Evolutionary conservation across 164 flowering plant species (phyloP).

Genomic region (Echeveria elegans): DNA sequence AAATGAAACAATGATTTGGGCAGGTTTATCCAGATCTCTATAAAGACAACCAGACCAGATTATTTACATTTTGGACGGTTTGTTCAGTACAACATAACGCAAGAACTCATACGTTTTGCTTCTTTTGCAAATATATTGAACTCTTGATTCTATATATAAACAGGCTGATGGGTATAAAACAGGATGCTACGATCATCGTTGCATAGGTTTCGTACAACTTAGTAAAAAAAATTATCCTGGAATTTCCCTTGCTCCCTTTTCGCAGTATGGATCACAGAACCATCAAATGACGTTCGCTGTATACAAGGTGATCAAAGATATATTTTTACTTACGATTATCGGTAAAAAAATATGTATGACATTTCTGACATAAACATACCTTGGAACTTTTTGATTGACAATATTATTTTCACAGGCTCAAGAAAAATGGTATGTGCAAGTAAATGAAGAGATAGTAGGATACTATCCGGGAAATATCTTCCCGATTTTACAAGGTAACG

Average conservation of each 20-base stretch:
- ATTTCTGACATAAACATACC: not conserved
- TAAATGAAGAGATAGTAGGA: not conserved
- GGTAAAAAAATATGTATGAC: not conserved
- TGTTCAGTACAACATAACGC: not conserved
- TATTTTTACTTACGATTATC: not conserved
- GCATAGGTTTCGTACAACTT: constrained; percentile 18
- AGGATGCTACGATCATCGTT: constrained; percentile 16
- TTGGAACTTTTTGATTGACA: not conserved
- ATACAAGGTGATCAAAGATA: not conserved
- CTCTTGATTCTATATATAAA: not conserved
- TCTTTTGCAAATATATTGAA: not conserved
- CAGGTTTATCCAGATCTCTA: constrained; percentile 17
- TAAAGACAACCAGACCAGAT: constrained; percentile 13
- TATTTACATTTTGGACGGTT: constrained; percentile 20
- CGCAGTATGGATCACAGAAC: not conserved
- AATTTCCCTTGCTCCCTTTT: not conserved
- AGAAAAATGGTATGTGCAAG: constrained; percentile 1
- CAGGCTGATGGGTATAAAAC: constrained; percentile 13
- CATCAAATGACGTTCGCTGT: not conserved
- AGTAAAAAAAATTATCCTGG: not conserved
- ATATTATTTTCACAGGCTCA: not conserved
- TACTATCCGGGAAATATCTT: constrained; percentile 1
- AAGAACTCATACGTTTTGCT: not conserved
- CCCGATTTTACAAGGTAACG: not conserved
- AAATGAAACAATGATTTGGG: no score